Evolutionary conservation across 306 rosid species (phyloP).

Genomic region (Castanea crenata): DNA sequence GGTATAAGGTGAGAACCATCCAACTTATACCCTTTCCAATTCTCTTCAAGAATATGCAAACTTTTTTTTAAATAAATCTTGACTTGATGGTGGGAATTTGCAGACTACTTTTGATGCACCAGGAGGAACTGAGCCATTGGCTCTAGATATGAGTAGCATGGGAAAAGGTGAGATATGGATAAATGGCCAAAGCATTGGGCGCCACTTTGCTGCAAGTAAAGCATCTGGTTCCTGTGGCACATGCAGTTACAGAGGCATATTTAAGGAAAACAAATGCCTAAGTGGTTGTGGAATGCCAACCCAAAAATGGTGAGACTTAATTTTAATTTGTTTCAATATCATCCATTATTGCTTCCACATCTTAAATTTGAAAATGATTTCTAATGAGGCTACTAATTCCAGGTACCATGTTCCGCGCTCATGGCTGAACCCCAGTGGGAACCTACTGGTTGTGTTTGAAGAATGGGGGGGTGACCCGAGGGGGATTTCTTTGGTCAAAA

Average conservation of each 20-base stretch:
- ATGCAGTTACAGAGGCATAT: constrained; percentile 73
- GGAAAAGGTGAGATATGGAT: constrained; percentile 92
- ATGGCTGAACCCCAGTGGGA: constrained; percentile 68
- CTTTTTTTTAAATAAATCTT: not conserved
- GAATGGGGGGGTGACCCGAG: constrained; percentile 89
- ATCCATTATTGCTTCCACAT: constrained; percentile 6
- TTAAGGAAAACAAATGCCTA: constrained; percentile 60
- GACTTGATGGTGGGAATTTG: constrained; percentile 19
- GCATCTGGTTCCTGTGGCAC: constrained; percentile 61
- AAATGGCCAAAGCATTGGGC: constrained; percentile 85
- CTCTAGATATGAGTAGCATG: constrained; percentile 92
- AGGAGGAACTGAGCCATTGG: constrained; percentile 66
- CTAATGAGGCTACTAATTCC: constrained; percentile 21
- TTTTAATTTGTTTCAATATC: not conserved
- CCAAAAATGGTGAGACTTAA: constrained; percentile 75
- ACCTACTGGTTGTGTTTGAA: constrained; percentile 77
- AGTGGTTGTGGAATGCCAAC: constrained; percentile 71
- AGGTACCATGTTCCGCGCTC: constrained; percentile 96
- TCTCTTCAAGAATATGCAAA: not conserved
- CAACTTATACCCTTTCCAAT: not conserved
- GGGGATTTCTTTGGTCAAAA: constrained; percentile 65
- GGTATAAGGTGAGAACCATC: constrained; percentile 79
- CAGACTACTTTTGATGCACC: constrained; percentile 76
- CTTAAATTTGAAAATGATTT: not conserved
- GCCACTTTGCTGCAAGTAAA: constrained; percentile 76